Base-by-base conservation (phyloP, 73 alveolate species). In the Paramecium bursaria region DNA sequence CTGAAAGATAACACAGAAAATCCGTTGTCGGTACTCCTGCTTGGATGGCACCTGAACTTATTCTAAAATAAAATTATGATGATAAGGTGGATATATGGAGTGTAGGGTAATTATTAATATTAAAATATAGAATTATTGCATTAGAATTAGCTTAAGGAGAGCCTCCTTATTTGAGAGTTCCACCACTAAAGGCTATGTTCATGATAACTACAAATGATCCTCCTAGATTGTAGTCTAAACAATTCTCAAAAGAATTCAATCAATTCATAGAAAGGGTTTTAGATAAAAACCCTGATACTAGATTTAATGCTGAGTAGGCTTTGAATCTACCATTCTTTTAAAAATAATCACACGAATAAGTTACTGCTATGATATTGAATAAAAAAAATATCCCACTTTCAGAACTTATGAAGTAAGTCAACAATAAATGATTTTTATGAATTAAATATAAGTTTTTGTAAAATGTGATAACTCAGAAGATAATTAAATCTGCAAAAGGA, bases 1-100 rank as follows among this genome's bases (percentile, higher is more conserved):
- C 74, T 29, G 88, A 76, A 54, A 76, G 75, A 13, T 17, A 76
- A 39, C 74, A 67, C 29, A 30, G 88, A 33, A 76, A 76, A 19
- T 76, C 88, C 4, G 88, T 76, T 0, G 88, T 76, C 4, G 88
- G 88, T 9, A 93, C 96, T 3, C 98, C 98, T 9, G 90, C 92
- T 85, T 93, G 95, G 91, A 93, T 93, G 98, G 90, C 97, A 3
- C 98, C 98, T 13, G 98, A 93, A 53, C 87, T 93, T 2, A 91
- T 91, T 30, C 49, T 88, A 51, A 92, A 91, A 86, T 74, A 93
- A 73, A 90, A 88, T 23, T 82, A 82, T 42, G 73, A 82, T 82
- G 85, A 82, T 15, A 82, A 82, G 27, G 87, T 67, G 4, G 90
- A 82, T 82, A 74, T 82, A 1, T 82, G 90, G 86, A 55, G 86